phyloP scores from a whole-genome alignment of 2,329 filamentous ascomycete genomes.

The Neocucurbitaria cava region DNA sequence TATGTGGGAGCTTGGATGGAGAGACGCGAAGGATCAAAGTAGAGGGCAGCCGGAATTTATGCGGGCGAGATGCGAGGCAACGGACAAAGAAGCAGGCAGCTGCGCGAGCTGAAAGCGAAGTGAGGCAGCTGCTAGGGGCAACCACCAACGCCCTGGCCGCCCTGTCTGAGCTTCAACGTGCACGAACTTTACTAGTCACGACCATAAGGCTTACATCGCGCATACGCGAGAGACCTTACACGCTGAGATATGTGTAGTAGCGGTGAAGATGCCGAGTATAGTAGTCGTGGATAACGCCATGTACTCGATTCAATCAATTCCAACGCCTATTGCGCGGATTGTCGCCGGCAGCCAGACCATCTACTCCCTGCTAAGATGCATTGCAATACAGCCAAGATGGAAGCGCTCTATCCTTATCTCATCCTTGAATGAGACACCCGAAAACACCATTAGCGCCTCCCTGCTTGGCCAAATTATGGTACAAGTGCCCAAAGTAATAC shows the following conservation, averaged over 20 bases:
- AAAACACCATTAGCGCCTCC: slow-evolving; percentile 22
- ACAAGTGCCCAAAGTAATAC: slow-evolving; percentile 29
- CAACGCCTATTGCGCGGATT: slow-evolving; percentile 12
- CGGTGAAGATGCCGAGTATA: background rate
- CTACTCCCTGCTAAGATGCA: slow-evolving; percentile 29
- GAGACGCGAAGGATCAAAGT: background rate
- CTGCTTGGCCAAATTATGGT: slow-evolving; percentile 23
- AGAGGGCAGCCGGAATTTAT: slow-evolving; percentile 6
- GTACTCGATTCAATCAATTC: background rate
- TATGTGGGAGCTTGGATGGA: slow-evolving; percentile 4
- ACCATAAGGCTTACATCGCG: background rate
- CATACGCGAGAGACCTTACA: background rate
- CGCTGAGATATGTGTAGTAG: background rate
- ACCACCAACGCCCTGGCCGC: slow-evolving; percentile 12
- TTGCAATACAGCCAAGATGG: slow-evolving; percentile 12
- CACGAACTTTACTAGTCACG: slow-evolving; percentile 5
- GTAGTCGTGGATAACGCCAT: background rate
- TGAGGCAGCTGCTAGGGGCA: slow-evolving; percentile 25
- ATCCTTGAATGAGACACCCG: slow-evolving; percentile 3
- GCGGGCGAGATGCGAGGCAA: background rate
- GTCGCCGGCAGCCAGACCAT: slow-evolving; percentile 7
- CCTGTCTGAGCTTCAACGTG: slow-evolving; percentile 16
- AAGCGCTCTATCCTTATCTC: slow-evolving; percentile 4
- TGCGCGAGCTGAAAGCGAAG: slow-evolving; percentile 4
- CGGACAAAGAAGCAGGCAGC: slow-evolving; percentile 12